phyloP scores from a whole-genome alignment of 345 rosid species.

The Balakata baccata region DNA sequence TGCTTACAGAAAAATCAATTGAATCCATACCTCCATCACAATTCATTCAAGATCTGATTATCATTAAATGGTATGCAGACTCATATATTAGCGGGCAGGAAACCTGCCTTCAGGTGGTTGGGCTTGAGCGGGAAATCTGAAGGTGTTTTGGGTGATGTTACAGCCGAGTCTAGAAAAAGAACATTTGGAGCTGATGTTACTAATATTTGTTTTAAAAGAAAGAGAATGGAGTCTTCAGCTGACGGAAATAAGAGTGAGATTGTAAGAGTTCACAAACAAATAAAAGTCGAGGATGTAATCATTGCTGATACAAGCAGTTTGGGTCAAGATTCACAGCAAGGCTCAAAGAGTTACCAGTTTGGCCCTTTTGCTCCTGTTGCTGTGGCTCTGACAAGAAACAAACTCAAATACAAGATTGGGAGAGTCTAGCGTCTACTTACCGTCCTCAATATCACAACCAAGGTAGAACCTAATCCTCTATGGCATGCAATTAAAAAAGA shows the following conservation, averaged over 20 bases:
- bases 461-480: constrained; percentile 20
- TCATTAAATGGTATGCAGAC: constrained; percentile 26
- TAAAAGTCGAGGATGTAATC: constrained; percentile 18
- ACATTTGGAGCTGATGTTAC: constrained; percentile 31
- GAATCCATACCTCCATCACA: not conserved
- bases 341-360: constrained; percentile 23
- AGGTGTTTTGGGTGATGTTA: not conserved
- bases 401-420: constrained; percentile 21
- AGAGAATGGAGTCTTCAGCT: constrained; percentile 13
- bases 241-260: constrained; percentile 15
- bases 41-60: constrained; percentile 8
- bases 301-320: constrained; percentile 5
- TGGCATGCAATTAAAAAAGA: not conserved
- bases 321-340: constrained; percentile 19
- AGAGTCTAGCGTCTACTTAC: constrained; percentile 25
- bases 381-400: constrained; percentile 10
- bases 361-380: constrained; percentile 31
- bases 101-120: constrained; percentile 37
- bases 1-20: not conserved
- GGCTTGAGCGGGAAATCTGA: constrained; percentile 20
- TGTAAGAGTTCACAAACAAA: constrained; percentile 28
- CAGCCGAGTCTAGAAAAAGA: constrained; percentile 26
- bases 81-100: constrained; percentile 25
- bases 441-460: constrained; percentile 32
- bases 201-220: constrained; percentile 27